Evolutionary conservation across 2,329 filamentous ascomycete genomes (phyloP), one percentile per base, ranked within the genome.

Genomic region (Thyridium curvatum): DNA sequence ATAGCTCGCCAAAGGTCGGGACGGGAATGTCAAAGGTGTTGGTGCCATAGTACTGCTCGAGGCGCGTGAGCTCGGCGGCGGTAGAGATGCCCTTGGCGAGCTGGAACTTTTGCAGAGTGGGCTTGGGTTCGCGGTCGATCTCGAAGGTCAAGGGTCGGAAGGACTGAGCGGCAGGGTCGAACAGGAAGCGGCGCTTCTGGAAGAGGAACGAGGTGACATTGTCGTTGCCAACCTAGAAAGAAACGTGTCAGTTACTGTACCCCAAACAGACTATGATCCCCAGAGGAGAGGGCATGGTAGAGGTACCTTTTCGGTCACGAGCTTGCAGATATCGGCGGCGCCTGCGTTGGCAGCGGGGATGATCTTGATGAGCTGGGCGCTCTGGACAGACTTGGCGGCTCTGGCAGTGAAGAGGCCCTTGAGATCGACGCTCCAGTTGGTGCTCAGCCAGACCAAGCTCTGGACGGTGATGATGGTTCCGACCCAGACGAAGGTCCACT

Each of bases 11-110:
- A 52, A 98, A 98, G 10, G 86, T 91, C 4, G 94, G 93, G 12
- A 98, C 90, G 7, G 94, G 93, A 38, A 98, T 98, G 56, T 98
- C 93, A 59, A 98, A 98, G 12, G 86, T 89, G 60, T 98, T 98
- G 52, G 82, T 75, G 53, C 93, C 93, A 74, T 97, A 98, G 67
- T 98, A 86, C 58, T 96, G 84, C 52, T 91, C 82, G 39, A 96
- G 69, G 43, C 81, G 78, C 41, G 84, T 77, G 43, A 96, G 72
- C 52, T 96, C 86, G n/a, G 79, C 72, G 48, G 82, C 72, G 41
- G 77, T 80, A 9, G 75, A 69, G 49, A 97, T 75, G 42, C 93
- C 93, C 54, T 77, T 79, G 8, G 81, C 87, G 44, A 77, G 70
- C 62, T 97, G 91, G 68, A 94, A 96, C 30, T 74, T 68, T 44